phyloP scores from a whole-genome alignment of 768 basidiomycete species.

The Xerocomellus chrysenteron region DNA sequence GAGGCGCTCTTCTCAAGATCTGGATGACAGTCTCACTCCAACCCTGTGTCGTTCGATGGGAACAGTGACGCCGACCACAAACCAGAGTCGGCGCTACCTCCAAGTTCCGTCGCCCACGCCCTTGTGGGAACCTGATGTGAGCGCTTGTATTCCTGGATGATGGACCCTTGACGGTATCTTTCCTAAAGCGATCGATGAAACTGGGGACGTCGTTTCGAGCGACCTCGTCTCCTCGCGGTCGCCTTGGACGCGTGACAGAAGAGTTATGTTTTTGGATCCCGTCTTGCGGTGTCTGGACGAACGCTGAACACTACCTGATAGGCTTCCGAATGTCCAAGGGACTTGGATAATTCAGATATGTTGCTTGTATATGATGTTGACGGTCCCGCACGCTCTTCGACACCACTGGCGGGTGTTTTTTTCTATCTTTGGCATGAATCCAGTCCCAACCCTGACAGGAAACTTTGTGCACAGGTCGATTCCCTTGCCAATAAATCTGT shows the following conservation, averaged over 20 bases:
- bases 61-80: neutral
- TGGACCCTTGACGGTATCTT: too few species aligned
- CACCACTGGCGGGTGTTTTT: constrained; percentile 1
- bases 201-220: constrained; percentile 9
- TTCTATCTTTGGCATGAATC: neutral
- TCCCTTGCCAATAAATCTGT: neutral
- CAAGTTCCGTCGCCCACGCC: constrained; percentile 15
- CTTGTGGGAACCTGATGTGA: constrained; percentile 14
- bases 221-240: constrained; percentile 12
- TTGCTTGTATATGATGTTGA: neutral
- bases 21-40: neutral
- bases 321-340: constrained; percentile 1
- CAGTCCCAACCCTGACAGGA: constrained; percentile 7
- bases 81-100: constrained; percentile 10
- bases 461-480: constrained; percentile 6
- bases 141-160: neutral
- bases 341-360: neutral
- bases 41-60: neutral
- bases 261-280: constrained; percentile 10
- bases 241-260: constrained; percentile 19
- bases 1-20: neutral
- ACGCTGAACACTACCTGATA: constrained; percentile 7
- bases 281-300: neutral
- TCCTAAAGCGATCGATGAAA: neutral
- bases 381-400: neutral